Conservation (phyloP, 441 rosid species). For the Aleurites moluccanus region DNA sequence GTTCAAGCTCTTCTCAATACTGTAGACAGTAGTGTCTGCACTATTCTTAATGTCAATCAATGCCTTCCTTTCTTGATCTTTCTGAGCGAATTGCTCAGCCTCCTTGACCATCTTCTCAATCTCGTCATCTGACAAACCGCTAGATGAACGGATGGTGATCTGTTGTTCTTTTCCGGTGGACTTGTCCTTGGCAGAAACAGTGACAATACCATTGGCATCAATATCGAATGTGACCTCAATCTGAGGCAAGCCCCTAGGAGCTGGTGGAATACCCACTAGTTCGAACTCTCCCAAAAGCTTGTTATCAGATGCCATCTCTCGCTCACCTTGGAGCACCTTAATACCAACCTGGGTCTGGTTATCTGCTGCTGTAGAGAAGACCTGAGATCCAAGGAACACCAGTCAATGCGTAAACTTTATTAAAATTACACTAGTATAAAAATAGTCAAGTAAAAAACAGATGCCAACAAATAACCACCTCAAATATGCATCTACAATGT, state of each 20-base stretch:
- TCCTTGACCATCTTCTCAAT: conserved; percentile 94
- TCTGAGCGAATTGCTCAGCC: conserved; percentile 83
- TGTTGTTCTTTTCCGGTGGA: conserved; percentile 90
- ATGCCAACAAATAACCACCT: background rate
- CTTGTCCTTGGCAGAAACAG: conserved; percentile 96
- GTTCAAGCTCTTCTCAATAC: conserved; percentile 78
- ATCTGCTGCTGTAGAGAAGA: conserved; percentile 94
- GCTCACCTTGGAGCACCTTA: conserved; percentile 95
- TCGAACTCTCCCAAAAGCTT: conserved; percentile 85
- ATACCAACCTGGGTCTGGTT: conserved; percentile 97
- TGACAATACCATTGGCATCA: conserved; percentile 95
- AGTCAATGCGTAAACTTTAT: background rate
- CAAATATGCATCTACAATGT: too few relatives aligned
- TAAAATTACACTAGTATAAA: background rate
- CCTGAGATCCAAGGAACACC: conserved; percentile 38
- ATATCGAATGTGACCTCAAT: conserved; percentile 94
- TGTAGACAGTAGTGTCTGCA: conserved; percentile 84
- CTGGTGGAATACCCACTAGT: conserved; percentile 87
- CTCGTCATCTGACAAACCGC: conserved; percentile 90
- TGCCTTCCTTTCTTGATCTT: conserved; percentile 72
- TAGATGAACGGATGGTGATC: conserved; percentile 91
- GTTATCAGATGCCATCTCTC: conserved; percentile 94
- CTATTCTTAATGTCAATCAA: conserved; percentile 72
- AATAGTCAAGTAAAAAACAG: background rate
- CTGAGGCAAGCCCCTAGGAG: conserved; percentile 91